A percentile compares a stretch with the other conserved stretches of the same genome.
phyloP scores from a whole-genome alignment of 2,329 filamentous ascomycete species.

The Penicillium nordicum region DNA sequence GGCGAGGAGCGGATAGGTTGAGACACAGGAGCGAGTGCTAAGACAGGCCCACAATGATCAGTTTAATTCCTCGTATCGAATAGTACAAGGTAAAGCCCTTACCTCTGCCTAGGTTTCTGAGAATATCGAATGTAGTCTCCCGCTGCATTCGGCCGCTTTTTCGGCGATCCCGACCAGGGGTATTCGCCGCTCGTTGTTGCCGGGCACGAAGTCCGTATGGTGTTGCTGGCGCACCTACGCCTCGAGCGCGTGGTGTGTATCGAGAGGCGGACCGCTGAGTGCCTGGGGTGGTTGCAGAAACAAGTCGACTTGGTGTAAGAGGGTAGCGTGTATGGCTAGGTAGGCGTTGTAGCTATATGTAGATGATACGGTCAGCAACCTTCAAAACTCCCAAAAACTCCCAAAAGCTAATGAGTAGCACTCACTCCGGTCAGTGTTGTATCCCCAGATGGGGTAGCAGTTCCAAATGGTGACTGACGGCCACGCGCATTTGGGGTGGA shows the following conservation, averaged over 20 bases:
- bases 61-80: background rate
- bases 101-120: conserved; percentile 53
- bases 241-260: conserved; percentile 34
- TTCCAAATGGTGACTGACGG: conserved; percentile 23
- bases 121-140: conserved; percentile 55
- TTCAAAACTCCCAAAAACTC: too few relatives aligned
- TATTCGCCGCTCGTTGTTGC: conserved; percentile 52
- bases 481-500: conserved; percentile 31
- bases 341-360: conserved; percentile 33
- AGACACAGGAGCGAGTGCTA: conserved; percentile 51
- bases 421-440: conserved; percentile 29
- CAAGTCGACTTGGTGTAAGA: conserved; percentile 36
- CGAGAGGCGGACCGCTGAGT: conserved; percentile 33
- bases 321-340: conserved; percentile 32
- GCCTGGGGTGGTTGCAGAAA: conserved; percentile 30
- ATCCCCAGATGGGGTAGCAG: conserved; percentile 29
- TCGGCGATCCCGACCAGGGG: conserved; percentile 49
- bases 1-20: conserved; percentile 49
- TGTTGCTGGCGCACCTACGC: conserved; percentile 47
- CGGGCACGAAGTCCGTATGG: conserved; percentile 55
- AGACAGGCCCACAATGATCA: background rate
- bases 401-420: background rate
- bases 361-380: background rate
- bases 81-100: conserved; percentile 6
- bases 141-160: conserved; percentile 50